phyloP scores from a whole-genome alignment of 345 rosid genomes.

The Syzygium aromaticum region DNA sequence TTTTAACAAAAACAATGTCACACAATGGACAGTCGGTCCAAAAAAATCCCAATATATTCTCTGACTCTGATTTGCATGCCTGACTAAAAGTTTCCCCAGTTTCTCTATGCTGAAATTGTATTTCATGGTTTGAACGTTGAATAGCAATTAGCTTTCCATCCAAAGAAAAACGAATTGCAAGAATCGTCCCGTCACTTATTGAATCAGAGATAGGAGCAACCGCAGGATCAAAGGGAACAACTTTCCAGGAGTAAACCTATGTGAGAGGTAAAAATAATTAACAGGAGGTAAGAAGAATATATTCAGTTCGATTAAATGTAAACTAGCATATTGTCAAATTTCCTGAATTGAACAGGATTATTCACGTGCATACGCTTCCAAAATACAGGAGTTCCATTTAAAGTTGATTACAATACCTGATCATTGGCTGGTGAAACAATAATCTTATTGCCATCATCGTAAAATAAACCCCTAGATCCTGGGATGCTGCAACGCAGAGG shows the following conservation, averaged over 20 bases:
- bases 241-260: constrained; percentile 86
- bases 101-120: constrained; percentile 72
- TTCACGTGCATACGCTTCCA: background rate
- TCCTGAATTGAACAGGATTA: background rate
- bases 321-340: background rate
- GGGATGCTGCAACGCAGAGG: constrained; percentile 60
- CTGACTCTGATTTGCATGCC: constrained; percentile 67
- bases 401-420: constrained; percentile 37
- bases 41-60: constrained; percentile 81
- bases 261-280: constrained; percentile 1
- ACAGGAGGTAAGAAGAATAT: background rate
- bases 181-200: constrained; percentile 70
- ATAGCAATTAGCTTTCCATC: constrained; percentile 74
- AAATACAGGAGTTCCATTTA: background rate
- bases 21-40: constrained; percentile 92
- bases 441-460: constrained; percentile 87
- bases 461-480: constrained; percentile 68
- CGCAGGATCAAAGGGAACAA: constrained; percentile 52
- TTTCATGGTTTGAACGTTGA: constrained; percentile 65
- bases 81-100: constrained; percentile 54
- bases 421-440: constrained; percentile 47
- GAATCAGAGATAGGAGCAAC: constrained; percentile 62
- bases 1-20: constrained; percentile 81
- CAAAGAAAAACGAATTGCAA: constrained; percentile 68
- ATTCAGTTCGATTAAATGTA: background rate